phyloP scores from a whole-genome alignment of 1,284 basidiomycete genomes.

The Apiotrichum porosum region DNA sequence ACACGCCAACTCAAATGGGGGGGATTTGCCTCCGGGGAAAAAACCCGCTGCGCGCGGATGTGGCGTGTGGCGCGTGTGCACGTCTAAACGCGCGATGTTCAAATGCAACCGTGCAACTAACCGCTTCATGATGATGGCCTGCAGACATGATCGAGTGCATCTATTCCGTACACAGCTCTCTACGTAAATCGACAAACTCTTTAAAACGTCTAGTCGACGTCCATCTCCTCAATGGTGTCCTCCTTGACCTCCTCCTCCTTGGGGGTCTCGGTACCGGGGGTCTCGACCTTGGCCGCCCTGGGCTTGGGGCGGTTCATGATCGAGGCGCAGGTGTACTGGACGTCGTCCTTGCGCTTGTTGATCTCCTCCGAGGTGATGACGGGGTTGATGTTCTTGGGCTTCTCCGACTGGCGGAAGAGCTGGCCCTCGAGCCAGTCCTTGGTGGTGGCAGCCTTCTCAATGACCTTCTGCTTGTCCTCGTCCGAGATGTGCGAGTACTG shows the following conservation, averaged over 20 bases:
- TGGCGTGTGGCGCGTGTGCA: no score
- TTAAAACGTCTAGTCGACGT: constrained; percentile 35
- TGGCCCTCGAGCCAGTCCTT: constrained; percentile 93
- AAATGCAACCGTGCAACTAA: no score
- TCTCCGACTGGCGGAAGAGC: constrained; percentile 75
- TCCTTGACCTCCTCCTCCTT: constrained; percentile 44
- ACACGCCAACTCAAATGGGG: no score
- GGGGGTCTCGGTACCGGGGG: constrained; percentile 54
- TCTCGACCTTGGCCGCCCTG: constrained; percentile 54
- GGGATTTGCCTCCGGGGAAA: no score
- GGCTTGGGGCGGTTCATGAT: constrained; percentile 86
- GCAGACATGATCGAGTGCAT: constrained; percentile 7
- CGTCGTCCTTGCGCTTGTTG: constrained; percentile 79
- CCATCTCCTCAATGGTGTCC: constrained; percentile 39
- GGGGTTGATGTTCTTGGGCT: constrained; percentile 78
- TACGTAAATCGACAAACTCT: background rate
- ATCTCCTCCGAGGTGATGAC: constrained; percentile 75
- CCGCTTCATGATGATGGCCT: no score
- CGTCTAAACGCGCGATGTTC: no score
- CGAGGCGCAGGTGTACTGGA: constrained; percentile 74
- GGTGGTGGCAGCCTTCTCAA: constrained; percentile 59
- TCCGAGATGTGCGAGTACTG: constrained; percentile 80
- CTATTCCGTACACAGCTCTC: constrained; percentile 3
- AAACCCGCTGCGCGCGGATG: background rate
- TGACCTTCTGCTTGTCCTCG: constrained; percentile 74